phyloP scores from a whole-genome alignment of 768 basidiomycete species.

The Tulasnella sp. region DNA sequence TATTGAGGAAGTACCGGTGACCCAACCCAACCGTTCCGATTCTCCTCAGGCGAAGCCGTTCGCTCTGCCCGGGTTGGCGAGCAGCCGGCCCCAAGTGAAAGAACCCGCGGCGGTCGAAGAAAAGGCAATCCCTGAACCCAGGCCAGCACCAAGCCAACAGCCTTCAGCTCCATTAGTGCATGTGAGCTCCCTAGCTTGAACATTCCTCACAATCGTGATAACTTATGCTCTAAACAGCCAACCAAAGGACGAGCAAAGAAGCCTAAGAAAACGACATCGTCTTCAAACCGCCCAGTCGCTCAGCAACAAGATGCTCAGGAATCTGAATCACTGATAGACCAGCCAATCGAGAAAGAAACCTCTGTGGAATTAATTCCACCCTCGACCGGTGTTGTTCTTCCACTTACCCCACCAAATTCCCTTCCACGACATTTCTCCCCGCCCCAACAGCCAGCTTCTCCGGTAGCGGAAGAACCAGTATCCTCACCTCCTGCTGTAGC shows the following conservation, averaged over 20 bases:
- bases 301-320: neutral
- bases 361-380: neutral
- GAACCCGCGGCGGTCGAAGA: neutral
- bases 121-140: neutral
- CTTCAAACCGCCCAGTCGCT: neutral
- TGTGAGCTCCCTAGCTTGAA: neutral
- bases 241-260: slow-evolving; percentile 64
- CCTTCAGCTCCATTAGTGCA: neutral
- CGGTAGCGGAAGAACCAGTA: neutral
- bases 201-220: neutral
- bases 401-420: neutral
- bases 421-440: neutral
- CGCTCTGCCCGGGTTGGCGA: neutral
- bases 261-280: slow-evolving; percentile 36
- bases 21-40: neutral
- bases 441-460: neutral
- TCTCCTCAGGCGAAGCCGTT: neutral
- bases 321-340: neutral
- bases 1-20: neutral
- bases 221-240: slow-evolving; percentile 36
- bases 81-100: neutral
- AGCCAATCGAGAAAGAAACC: neutral
- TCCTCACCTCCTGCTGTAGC: neutral
- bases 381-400: neutral
- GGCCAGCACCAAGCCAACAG: neutral